Evolutionary conservation across 495 filamentous ascomycete genomes (phyloP), one percentile per base, ranked within the genome.

Genomic region (Talaromyces borbonicus): DNA sequence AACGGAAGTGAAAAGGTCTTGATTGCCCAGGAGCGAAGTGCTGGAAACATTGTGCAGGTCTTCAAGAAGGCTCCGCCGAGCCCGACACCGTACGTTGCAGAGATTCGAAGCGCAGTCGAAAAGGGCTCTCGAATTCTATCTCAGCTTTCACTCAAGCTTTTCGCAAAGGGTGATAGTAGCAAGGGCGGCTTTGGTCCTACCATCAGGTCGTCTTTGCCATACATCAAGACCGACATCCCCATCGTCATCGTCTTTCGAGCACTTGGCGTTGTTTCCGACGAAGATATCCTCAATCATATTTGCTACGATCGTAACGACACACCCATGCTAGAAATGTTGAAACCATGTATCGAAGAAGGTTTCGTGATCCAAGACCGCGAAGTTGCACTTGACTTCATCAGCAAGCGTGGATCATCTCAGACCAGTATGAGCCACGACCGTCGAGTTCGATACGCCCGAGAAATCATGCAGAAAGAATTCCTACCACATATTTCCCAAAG

Each of bases 1-100:
- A 99, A 97, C 66, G 92, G 92, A n/a, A 92, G 86, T 60, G 92
- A 99, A 61, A 99, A 99, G 74, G 92, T 99, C 16, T 63, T 99
- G 49, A 97, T 99, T 49, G 93, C 93, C 1, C 92, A 99, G 62
- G 92, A 99, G 62, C 82, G 92, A 20, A 94, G 87, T 53, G 93
- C 93, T 14, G 93, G 90, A 55, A 99, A 97, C 55, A 97, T 96
- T 33, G 90, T 97, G 6, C 90, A 96, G 66, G 89, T 99, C 15
- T 99, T 97, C 77, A 90, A 93, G 68, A 99, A 99, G 70, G 82
- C 88, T 1, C 75, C 80, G 16, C 87, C 87, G 11, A 89, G 84
- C 50, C 80, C 84, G 2, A 93, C 85, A 20, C 89, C 92, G 1
- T 95, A 87, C 56, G 81, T 90, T 31, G 92, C 93, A 4, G 92